These are phyloP conservation scores for Syzygium syzygioides DNA, from an alignment of 441 rosid species.

Conservation along the genomic window DNA sequence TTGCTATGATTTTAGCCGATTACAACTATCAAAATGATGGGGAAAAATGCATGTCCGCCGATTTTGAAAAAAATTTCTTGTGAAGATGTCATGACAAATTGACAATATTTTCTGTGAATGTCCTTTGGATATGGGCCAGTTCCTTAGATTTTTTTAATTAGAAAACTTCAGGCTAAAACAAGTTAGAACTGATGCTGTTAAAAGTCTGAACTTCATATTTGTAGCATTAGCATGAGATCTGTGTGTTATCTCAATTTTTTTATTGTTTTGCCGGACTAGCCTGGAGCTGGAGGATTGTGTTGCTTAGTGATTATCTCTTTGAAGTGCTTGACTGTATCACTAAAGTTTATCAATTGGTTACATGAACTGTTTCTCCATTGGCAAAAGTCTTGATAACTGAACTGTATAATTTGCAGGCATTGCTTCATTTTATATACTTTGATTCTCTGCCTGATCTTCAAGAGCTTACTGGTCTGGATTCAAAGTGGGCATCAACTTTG, in stretches of 20 bases:
- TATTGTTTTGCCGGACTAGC: neutral
- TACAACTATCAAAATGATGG: neutral
- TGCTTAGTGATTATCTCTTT: neutral
- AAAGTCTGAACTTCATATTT: neutral
- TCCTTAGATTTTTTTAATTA: neutral
- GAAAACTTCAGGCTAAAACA: neutral
- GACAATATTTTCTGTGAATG: neutral
- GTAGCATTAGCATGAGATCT: neutral
- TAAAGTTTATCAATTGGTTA: neutral
- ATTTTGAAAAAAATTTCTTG: neutral
- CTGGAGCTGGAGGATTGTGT: neutral
- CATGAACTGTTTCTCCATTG: neutral
- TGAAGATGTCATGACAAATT: neutral
- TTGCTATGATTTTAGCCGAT: neutral
- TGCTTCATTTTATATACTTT: slow-evolving; percentile 84
- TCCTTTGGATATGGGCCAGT: neutral
- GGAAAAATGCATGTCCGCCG: neutral
- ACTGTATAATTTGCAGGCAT: slow-evolving; percentile 43
- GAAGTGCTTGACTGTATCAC: neutral
- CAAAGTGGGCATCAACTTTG: slow-evolving; percentile 76
- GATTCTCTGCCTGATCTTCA: slow-evolving; percentile 73
- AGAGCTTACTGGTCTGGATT: slow-evolving; percentile 61
- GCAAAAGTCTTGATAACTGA: neutral
- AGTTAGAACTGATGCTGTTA: neutral
- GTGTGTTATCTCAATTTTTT: neutral